Conservation (phyloP, 257 asterid species). For the Nyctanthes arbortristis region DNA sequence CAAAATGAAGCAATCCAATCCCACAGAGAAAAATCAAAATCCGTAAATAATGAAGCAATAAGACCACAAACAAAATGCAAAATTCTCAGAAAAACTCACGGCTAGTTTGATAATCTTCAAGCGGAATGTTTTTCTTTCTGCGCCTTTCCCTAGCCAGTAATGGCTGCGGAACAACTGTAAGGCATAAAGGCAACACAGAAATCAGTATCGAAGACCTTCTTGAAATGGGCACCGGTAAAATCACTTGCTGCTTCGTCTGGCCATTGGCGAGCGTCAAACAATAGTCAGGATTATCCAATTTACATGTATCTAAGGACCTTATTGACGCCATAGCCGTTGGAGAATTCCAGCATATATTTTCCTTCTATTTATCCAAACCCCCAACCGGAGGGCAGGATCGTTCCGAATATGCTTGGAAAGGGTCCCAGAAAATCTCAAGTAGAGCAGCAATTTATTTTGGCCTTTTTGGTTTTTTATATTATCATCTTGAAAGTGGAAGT, state of each 20-base stretch:
- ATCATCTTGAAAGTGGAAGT: no score
- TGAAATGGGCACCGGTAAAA: constrained; percentile 52
- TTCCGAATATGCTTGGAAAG: no score
- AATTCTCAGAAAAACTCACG: constrained; percentile 33
- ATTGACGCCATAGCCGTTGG: constrained; percentile 61
- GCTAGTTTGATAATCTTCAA: constrained; percentile 66
- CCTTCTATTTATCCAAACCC: no score
- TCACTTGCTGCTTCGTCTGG: constrained; percentile 15
- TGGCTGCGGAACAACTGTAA: constrained; percentile 49
- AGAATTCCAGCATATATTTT: no score
- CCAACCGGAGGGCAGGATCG: no score
- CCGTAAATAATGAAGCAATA: background rate
- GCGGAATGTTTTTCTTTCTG: constrained; percentile 67
- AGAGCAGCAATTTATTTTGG: no score
- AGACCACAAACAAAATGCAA: background rate
- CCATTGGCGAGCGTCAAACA: constrained; percentile 24
- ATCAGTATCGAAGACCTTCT: constrained; percentile 72
- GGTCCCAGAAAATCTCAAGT: no score
- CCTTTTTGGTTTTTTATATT: no score
- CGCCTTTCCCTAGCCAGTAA: constrained; percentile 90
- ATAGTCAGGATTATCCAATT: constrained; percentile 17
- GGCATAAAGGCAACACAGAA: constrained; percentile 55
- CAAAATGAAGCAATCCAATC: background rate
- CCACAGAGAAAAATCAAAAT: constrained; percentile 4
- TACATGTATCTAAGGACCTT: constrained; percentile 28